Conservation (phyloP, 2,329 filamentous ascomycete species). For the Diaporthe citri region DNA sequence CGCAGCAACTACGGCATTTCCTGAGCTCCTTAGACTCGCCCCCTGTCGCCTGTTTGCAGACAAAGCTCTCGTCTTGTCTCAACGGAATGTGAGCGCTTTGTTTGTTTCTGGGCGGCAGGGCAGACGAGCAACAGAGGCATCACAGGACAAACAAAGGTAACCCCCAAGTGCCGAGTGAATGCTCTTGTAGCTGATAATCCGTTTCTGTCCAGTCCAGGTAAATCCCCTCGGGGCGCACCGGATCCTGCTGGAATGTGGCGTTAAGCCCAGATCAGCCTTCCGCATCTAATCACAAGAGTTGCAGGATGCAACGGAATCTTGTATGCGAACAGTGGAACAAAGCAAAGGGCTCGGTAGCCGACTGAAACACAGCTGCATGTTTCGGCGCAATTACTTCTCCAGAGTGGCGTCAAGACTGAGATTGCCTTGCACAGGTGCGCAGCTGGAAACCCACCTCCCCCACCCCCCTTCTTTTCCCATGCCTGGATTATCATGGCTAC, state of each 20-base stretch:
- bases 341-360: not conserved
- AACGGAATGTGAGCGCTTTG: constrained; percentile 4
- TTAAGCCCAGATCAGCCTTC: not conserved
- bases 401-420: not conserved
- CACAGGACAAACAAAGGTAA: constrained; percentile 30
- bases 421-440: constrained; percentile 17
- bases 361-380: constrained; percentile 26
- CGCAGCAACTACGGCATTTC: not conserved
- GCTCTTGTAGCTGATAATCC: constrained; percentile 31
- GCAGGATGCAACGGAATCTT: not conserved
- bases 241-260: constrained; percentile 30
- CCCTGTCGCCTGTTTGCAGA: not conserved
- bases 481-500: not conserved
- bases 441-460: not conserved
- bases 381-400: constrained; percentile 14
- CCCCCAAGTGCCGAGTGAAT: constrained; percentile 1
- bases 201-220: constrained; percentile 23
- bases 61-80: constrained; percentile 7
- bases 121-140: not conserved
- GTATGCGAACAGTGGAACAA: constrained; percentile 7
- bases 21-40: constrained; percentile 9
- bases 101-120: constrained; percentile 20
- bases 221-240: not conserved
- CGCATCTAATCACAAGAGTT: not conserved
- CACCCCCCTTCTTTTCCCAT: not conserved